Conservation (phyloP, 2,329 filamentous ascomycete genomes). For the Sporothrix variecibatus region DNA sequence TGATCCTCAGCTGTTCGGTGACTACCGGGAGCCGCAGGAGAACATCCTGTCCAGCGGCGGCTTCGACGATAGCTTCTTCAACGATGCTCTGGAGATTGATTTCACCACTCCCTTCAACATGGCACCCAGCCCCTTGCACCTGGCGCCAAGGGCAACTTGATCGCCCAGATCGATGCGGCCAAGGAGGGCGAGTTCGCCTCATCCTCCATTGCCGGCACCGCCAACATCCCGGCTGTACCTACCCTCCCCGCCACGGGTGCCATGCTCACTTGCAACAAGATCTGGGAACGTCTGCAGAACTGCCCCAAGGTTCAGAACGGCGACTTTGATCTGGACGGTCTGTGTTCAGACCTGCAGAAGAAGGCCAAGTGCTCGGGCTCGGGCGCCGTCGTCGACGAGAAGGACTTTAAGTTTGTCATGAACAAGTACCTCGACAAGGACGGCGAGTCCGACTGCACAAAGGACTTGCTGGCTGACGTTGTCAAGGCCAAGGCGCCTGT, state of each 20-base stretch:
- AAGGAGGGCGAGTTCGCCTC: slow-evolving; percentile 60
- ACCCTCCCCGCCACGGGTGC: slow-evolving; percentile 45
- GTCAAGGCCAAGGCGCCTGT: not conserved
- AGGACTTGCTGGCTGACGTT: slow-evolving; percentile 11
- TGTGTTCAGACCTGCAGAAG: slow-evolving; percentile 89
- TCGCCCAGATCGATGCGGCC: slow-evolving; percentile 74
- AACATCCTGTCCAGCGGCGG: slow-evolving; percentile 69
- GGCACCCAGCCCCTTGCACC: slow-evolving; percentile 46
- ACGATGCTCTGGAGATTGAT: slow-evolving; percentile 79
- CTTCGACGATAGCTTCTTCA: slow-evolving; percentile 70
- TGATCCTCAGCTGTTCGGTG: slow-evolving; percentile 86
- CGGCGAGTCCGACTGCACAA: slow-evolving; percentile 16
- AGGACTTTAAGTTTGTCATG: slow-evolving; percentile 81
- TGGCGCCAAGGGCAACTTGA: slow-evolving; percentile 64
- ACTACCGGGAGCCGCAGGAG: slow-evolving; percentile 88
- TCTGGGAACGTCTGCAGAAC: slow-evolving; percentile 89
- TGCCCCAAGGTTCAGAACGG: slow-evolving; percentile 87
- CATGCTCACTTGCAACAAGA: slow-evolving; percentile 82
- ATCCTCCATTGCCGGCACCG: slow-evolving; percentile 42
- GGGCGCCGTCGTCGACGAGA: slow-evolving; percentile 85
- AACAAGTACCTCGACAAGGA: slow-evolving; percentile 59
- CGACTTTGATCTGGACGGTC: slow-evolving; percentile 88
- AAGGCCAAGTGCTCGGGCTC: slow-evolving; percentile 94
- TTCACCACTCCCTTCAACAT: slow-evolving; percentile 81
- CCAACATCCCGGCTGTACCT: slow-evolving; percentile 52